Evolutionary conservation across 345 rosid genomes (phyloP), one percentile per base, ranked within the genome.

Genomic region (Linum trigynum): DNA sequence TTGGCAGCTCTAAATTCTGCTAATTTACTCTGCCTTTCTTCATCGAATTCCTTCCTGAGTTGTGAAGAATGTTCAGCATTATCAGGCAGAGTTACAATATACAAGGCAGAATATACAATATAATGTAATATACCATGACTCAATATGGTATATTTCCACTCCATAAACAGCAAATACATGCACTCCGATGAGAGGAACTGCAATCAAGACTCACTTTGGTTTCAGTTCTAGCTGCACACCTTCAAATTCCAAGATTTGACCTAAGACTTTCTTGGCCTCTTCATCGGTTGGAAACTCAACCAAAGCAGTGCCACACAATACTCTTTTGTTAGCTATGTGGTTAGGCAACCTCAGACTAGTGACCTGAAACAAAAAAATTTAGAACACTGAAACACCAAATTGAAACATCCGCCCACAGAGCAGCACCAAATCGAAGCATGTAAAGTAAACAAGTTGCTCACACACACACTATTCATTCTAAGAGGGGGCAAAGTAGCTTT

Each of bases 271-370:
- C 55, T 83, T 79, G 53, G 92, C 85, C 8, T 88, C 95, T 75
- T 88, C 91, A 71, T 85, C 86, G 2, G 83, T 59, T 66, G 91
- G 82, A 74, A 94, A 86, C 76, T 94, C 99, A 62, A 94, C 68
- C 83, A 90, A 73, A 67, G 90, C 95, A 73, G 89, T 82, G 43
- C 99, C 99, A 78, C 80, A 82, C 71, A 90, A 84, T 14, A 78
- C 65, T 70, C 81, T 84, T 38, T 80, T 74, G 75, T 94, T 90
- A 48, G 79, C 89, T 17, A 84, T 84, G 80, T 84, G 97, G 41
- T 85, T 88, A 70, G 99, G 97, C 82, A 94, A 63, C 79, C 97
- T 90, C 80, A 94, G 86, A 67, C 97, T 90, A 64, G 81, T 83
- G 38, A 94, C 91, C 99, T 90, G 82, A 41, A 68, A 74, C 0